Conservation (phyloP, 495 filamentous ascomycete species). For the Rostrohypoxylon terebratum region DNA sequence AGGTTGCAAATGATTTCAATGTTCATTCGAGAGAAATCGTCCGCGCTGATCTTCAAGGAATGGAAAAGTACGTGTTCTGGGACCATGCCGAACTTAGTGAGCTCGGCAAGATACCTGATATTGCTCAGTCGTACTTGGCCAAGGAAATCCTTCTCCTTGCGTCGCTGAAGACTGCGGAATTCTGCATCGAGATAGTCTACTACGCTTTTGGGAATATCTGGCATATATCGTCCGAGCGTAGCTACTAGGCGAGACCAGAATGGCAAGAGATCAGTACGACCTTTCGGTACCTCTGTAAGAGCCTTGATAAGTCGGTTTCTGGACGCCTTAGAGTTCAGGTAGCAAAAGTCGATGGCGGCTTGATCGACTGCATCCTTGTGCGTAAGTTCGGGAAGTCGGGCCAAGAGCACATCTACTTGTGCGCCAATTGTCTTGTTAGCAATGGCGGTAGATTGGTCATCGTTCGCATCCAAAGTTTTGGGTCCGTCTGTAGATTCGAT, state of each 20-base stretch:
- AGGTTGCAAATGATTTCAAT: constrained; percentile 98
- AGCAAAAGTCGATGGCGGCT: constrained; percentile 94
- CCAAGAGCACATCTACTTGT: constrained; percentile 91
- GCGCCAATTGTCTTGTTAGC: constrained; percentile 98
- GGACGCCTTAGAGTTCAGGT: constrained; percentile 97
- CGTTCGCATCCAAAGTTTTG: constrained; percentile 63
- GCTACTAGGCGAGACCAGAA: constrained; percentile 92
- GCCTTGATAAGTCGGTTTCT: constrained; percentile 93
- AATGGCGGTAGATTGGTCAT: constrained; percentile 92
- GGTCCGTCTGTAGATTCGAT: constrained; percentile 64
- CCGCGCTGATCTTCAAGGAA: constrained; percentile 95
- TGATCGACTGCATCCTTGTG: constrained; percentile 93
- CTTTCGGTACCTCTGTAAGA: constrained; percentile 92
- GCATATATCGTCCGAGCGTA: constrained; percentile 92
- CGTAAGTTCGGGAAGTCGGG: constrained; percentile 88
- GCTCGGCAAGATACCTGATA: constrained; percentile 94
- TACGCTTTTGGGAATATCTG: constrained; percentile 90
- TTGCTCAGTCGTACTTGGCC: constrained; percentile 95
- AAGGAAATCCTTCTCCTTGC: constrained; percentile 97
- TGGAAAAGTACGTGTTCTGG: constrained; percentile 99
- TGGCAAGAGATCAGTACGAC: constrained; percentile 90
- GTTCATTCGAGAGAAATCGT: constrained; percentile 98
- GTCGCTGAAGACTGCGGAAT: constrained; percentile 96
- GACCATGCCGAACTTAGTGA: constrained; percentile 98
- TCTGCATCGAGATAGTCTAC: constrained; percentile 96